Base-by-base conservation (phyloP, 805 yeast species). In the Candida tammaniensis region DNA sequence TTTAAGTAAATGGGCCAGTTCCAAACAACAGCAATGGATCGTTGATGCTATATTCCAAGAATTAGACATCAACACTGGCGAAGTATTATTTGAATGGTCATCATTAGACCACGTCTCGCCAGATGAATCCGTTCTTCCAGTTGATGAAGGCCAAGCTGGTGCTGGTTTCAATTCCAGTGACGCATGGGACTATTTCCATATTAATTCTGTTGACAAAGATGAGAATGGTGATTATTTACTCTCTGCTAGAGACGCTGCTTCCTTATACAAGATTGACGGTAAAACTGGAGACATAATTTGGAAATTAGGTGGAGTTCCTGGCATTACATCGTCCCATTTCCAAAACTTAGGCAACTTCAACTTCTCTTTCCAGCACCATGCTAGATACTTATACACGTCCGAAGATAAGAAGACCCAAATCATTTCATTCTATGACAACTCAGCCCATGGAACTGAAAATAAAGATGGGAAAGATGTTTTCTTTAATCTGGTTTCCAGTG, bases 101-200 rank as follows among this genome's bases (percentile, higher is more conserved):
- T 51, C 61, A 11, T 35, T 56, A 16, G 64, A 61, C 17, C 61
- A 61, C 36, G 54, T 61, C 23, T 49, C 60, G 2, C 65, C 63
- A 2, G 42, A 37, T 10, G 60, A 55, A 27, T 57, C 66, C 1
- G 52, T 50, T n/a, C 37, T 61, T 7, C 52, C 58, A 2, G 30
- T 59, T 12, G 49, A 47, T n/a, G 45, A 51, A 16, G 63, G 57
- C 4, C 49, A 46, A n/a, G 63, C 61, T 8, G 67, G 66, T 12
- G 40, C 49, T n/a, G 67, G 65, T 2, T 48, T 34, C 31, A 53
- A 53, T 24, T 54, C 60, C 7, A 45, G 54, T 35, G 55, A 49
- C 40, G 67, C 69, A 7, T 63, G 66, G 65, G 68, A 61, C 41
- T 61, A 57, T 34, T 61, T 61, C 52, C 68, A 63, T 40, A 57